These are phyloP conservation scores for Thuja plicata DNA, from an alignment of 83 land plant species.

Conservation along the genomic window DNA sequence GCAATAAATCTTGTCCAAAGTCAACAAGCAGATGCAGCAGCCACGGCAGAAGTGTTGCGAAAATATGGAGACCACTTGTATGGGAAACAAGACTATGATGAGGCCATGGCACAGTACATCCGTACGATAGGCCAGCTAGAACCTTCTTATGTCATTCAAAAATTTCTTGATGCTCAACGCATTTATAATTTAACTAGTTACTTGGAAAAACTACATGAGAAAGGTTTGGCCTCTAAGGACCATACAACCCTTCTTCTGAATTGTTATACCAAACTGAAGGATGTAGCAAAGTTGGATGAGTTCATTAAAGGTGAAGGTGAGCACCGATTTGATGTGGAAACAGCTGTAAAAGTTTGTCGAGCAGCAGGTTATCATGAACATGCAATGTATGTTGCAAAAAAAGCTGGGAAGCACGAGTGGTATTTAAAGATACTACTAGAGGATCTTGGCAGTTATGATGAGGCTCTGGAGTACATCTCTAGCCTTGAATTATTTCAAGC, in stretches of 20 bases:
- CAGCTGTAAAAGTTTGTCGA: constrained; percentile 92
- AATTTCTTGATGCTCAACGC: constrained; percentile 96
- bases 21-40: constrained; percentile 96
- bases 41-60: constrained; percentile 94
- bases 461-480: constrained; percentile 82
- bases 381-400: constrained; percentile 95
- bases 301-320: constrained; percentile 91
- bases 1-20: constrained; percentile 97
- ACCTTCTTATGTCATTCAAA: constrained; percentile 97
- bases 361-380: constrained; percentile 95
- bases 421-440: constrained; percentile 93
- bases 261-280: constrained; percentile 96
- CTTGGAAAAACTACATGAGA: constrained; percentile 94
- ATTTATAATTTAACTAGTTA: constrained; percentile 92
- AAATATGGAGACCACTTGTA: constrained; percentile 97
- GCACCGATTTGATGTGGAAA: constrained; percentile 94
- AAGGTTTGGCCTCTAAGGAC: constrained; percentile 92
- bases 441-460: constrained; percentile 85
- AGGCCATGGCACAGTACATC: constrained; percentile 95
- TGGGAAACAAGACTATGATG: constrained; percentile 91
- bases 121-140: constrained; percentile 95
- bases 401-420: constrained; percentile 85
- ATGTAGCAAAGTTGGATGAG: constrained; percentile 79
- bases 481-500: constrained; percentile 81
- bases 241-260: constrained; percentile 94